A percentile compares a stretch with the other conserved stretches of the same genome.
These are phyloP conservation scores for Thermothelomyces thermophilus DNA, from an alignment of 2,329 filamentous ascomycete genomes.

Conservation along the genomic window DNA sequence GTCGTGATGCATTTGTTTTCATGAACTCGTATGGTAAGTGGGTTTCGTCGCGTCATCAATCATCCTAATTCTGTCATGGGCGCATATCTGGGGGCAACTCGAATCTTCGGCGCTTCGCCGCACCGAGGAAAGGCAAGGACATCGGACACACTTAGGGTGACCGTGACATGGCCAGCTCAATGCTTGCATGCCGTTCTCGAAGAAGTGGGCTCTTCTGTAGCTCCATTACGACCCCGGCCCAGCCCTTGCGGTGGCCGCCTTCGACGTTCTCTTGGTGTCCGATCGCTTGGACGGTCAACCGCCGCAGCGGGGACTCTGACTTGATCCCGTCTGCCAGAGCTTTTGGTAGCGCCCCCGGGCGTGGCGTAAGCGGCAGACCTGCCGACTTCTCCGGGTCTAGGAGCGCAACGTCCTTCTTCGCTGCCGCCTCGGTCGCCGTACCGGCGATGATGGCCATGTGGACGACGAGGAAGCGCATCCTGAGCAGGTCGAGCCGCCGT, in stretches of 20 bases:
- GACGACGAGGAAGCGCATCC: slow-evolving; percentile 58
- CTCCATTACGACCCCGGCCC: slow-evolving; percentile 58
- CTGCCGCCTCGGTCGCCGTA: slow-evolving; percentile 30
- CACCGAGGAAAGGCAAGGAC: neutral
- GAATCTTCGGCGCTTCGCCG: neutral
- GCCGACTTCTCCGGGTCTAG: slow-evolving; percentile 29
- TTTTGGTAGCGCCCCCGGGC: slow-evolving; percentile 30
- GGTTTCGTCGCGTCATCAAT: slow-evolving; percentile 6
- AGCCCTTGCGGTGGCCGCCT: slow-evolving; percentile 46
- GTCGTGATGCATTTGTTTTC: neutral
- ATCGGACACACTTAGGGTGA: slow-evolving; percentile 24
- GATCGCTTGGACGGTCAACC: slow-evolving; percentile 48
- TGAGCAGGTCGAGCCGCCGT: slow-evolving; percentile 52
- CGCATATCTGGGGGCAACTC: neutral
- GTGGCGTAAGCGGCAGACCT: slow-evolving; percentile 11
- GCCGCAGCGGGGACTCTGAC: slow-evolving; percentile 43
- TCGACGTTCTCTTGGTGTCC: slow-evolving; percentile 45
- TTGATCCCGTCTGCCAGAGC: slow-evolving; percentile 39
- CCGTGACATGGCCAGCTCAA: slow-evolving; percentile 50
- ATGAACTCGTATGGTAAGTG: neutral
- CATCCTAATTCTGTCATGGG: slow-evolving; percentile 7
- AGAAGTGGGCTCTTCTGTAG: slow-evolving; percentile 55
- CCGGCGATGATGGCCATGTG: slow-evolving; percentile 55
- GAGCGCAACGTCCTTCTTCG: slow-evolving; percentile 30
- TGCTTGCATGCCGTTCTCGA: slow-evolving; percentile 56